Percentiles rank a stretch among this genome's conserved stretches.
phyloP scores from a whole-genome alignment of 352 stramenopile genomes.

The Pythium grandisporangium region DNA sequence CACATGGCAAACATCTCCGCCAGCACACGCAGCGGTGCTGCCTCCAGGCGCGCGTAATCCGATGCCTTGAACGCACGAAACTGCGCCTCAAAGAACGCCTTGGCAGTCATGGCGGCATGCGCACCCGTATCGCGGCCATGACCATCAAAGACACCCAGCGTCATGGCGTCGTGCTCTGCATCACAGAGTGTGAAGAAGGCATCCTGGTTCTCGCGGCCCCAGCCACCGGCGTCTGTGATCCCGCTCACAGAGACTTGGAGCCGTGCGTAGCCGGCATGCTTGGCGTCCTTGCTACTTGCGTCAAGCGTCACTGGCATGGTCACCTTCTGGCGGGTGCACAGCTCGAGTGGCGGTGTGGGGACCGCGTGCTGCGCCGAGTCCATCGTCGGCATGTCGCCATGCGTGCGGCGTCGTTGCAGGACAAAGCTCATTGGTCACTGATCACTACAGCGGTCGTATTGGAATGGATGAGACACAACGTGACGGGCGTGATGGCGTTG shows the following conservation, averaged over 20 bases:
- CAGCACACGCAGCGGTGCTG: slow-evolving; percentile 39
- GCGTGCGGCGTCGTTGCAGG: too few relatives aligned
- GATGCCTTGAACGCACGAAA: slow-evolving; percentile 33
- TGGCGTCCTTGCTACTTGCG: too few relatives aligned
- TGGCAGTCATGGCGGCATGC: slow-evolving; percentile 51
- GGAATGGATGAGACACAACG: too few relatives aligned
- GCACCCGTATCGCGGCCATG: slow-evolving; percentile 73
- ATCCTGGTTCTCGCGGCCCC: slow-evolving; percentile 81
- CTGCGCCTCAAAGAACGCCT: slow-evolving; percentile 50
- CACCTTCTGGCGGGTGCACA: too few relatives aligned
- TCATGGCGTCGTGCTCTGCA: slow-evolving; percentile 20
- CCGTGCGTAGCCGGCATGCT: too few relatives aligned
- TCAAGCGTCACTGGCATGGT: too few relatives aligned
- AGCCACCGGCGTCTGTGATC: slow-evolving; percentile 43
- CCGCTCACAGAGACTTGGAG: slow-evolving; percentile 31
- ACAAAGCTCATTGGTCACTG: too few relatives aligned
- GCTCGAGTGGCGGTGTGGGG: too few relatives aligned
- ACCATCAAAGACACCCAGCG: slow-evolving; percentile 81
- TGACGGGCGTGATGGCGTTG: too few relatives aligned
- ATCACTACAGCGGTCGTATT: too few relatives aligned
- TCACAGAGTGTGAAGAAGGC: slow-evolving; percentile 72
- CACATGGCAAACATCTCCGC: slow-evolving; percentile 40
- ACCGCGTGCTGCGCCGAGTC: too few relatives aligned
- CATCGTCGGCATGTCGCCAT: too few relatives aligned
- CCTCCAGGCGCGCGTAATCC: slow-evolving; percentile 42